A percentile compares a stretch with the other conserved stretches of the same genome.
Evolutionary conservation across 345 rosid genomes (phyloP).

Genomic region (Populus euphratica): DNA sequence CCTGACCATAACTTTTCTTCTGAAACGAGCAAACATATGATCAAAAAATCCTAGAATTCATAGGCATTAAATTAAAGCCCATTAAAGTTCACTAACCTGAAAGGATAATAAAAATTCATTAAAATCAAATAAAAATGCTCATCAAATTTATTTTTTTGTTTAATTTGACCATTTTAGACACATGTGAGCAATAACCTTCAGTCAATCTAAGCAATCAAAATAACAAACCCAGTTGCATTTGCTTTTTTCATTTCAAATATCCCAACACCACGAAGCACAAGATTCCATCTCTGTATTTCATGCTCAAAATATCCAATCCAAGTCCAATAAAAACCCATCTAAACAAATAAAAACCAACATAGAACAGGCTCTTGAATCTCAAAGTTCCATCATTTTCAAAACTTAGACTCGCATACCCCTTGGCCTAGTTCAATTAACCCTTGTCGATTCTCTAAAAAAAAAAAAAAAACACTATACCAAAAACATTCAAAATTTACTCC

Average conservation of each 20-base stretch:
- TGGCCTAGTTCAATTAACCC: background rate
- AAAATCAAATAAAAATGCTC: background rate
- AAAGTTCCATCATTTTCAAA: background rate
- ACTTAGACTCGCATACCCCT: background rate
- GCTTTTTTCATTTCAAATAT: background rate
- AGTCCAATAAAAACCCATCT: background rate
- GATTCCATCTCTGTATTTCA: background rate
- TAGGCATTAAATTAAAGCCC: slow-evolving; percentile 17
- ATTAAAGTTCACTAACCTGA: slow-evolving; percentile 10
- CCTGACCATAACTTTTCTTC: slow-evolving; percentile 75
- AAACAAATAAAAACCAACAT: background rate
- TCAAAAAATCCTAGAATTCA: background rate
- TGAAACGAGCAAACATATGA: slow-evolving; percentile 26
- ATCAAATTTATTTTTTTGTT: background rate
- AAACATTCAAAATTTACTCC: background rate
- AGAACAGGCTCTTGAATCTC: background rate
- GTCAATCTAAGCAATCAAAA: background rate
- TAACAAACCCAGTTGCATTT: background rate
- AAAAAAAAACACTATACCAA: background rate
- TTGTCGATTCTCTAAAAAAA: background rate
- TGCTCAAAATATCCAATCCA: background rate
- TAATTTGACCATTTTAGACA: background rate
- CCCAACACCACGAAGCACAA: background rate
- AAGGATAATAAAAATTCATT: background rate
- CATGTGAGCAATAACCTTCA: background rate